A percentile compares a stretch with the other conserved stretches of the same genome.
phyloP scores from a whole-genome alignment of 202 grass and related monocot species.

The Schoenoplectus tabernaemontani region DNA sequence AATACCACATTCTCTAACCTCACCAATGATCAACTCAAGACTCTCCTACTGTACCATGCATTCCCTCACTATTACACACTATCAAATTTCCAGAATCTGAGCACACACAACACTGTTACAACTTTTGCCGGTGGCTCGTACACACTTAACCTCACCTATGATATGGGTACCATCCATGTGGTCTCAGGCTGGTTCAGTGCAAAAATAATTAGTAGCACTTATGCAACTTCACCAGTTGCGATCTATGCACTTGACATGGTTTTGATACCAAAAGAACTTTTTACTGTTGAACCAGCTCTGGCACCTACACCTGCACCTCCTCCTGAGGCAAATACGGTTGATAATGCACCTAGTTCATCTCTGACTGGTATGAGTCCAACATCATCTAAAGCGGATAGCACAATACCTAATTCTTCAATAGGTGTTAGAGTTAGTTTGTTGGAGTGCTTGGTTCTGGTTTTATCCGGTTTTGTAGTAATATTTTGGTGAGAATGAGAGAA shows the following conservation, averaged over 20 bases:
- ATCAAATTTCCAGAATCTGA: slow-evolving; percentile 77
- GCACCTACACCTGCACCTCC: slow-evolving; percentile 51
- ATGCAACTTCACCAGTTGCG: slow-evolving; percentile 64
- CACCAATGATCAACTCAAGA: slow-evolving; percentile 67
- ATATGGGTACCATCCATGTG: slow-evolving; percentile 56
- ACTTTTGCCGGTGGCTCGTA: slow-evolving; percentile 71
- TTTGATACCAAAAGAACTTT: slow-evolving; percentile 71
- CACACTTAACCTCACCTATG: slow-evolving; percentile 68
- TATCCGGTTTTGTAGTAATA: slow-evolving; percentile 33
- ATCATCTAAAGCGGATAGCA: slow-evolving; percentile 21
- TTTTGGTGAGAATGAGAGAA: slow-evolving; percentile 37
- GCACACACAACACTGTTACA: slow-evolving; percentile 58
- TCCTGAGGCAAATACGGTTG: slow-evolving; percentile 43
- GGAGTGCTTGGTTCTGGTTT: slow-evolving; percentile 31
- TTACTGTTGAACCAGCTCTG: slow-evolving; percentile 72
- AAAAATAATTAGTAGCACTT: slow-evolving; percentile 70
- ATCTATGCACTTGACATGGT: slow-evolving; percentile 70
- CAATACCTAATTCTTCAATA: slow-evolving; percentile 23
- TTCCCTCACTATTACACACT: slow-evolving; percentile 71
- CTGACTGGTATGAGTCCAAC: slow-evolving; percentile 21
- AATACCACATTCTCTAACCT: slow-evolving; percentile 73
- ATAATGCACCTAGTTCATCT: slow-evolving; percentile 32
- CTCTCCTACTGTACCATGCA: slow-evolving; percentile 76
- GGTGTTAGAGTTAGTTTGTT: background rate
- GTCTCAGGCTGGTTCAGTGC: slow-evolving; percentile 67